Conservation (phyloP, 306 rosid species). For the Myrica gale region DNA sequence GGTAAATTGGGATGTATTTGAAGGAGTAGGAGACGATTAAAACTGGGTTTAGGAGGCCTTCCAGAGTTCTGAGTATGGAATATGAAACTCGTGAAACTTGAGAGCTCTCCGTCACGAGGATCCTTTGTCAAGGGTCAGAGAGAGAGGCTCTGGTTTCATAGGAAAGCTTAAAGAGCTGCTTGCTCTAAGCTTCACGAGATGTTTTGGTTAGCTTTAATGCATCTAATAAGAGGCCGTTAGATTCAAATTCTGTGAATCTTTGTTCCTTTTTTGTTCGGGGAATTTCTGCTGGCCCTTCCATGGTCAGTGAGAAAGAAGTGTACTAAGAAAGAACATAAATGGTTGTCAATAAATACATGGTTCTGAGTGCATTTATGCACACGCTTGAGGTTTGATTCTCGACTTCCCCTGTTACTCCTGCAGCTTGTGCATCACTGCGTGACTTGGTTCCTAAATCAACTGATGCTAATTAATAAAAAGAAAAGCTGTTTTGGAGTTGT, state of each 20-base stretch:
- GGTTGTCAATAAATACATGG: constrained; percentile 13
- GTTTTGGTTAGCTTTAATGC: constrained; percentile 52
- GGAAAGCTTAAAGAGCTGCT: constrained; percentile 45
- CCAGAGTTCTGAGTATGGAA: constrained; percentile 37
- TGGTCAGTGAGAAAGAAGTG: not conserved
- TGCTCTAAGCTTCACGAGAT: constrained; percentile 70
- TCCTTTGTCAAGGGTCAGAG: constrained; percentile 52
- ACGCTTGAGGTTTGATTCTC: constrained; percentile 13
- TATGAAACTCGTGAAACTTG: constrained; percentile 79
- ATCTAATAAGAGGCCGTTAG: constrained; percentile 26
- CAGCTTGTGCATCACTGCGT: constrained; percentile 2
- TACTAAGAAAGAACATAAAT: not conserved
- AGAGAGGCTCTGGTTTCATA: constrained; percentile 26
- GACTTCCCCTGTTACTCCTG: too few relatives aligned
- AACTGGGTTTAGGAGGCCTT: constrained; percentile 36
- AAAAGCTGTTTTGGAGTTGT: too few relatives aligned
- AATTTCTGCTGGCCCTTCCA: not conserved
- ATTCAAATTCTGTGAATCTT: constrained; percentile 39
- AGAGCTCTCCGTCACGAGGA: constrained; percentile 99
- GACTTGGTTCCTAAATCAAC: not conserved
- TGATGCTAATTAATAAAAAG: too few relatives aligned
- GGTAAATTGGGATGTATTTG: constrained; percentile 65
- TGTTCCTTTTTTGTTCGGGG: constrained; percentile 17
- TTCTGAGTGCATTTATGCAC: constrained; percentile 17
- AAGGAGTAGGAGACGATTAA: constrained; percentile 50